Conservation (phyloP, 2,329 filamentous ascomycete genomes). For the Scedosporium minutisporum region DNA sequence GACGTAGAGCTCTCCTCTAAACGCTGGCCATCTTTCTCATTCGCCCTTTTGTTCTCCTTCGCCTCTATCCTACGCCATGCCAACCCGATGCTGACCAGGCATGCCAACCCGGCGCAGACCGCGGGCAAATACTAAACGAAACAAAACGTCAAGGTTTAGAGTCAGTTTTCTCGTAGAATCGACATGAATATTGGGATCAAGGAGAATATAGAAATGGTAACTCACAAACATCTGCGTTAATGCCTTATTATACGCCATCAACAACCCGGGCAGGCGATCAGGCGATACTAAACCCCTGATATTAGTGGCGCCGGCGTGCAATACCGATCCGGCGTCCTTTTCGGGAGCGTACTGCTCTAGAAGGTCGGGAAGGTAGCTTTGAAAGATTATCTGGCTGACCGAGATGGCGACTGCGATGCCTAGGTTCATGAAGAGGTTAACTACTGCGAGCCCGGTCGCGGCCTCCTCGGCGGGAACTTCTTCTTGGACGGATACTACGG, state of each 20-base stretch:
- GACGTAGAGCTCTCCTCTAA: no score
- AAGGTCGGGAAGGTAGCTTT: not conserved
- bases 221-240: not conserved
- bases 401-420: conserved; percentile 37
- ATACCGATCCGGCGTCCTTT: not conserved
- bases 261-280: not conserved
- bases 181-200: no score
- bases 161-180: no score
- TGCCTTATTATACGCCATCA: not conserved
- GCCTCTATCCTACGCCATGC: no score
- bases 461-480: conserved; percentile 30
- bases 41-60: no score
- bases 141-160: no score
- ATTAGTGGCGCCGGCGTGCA: not conserved
- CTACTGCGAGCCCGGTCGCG: conserved; percentile 30
- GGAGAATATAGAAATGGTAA: no score
- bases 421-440: conserved; percentile 31
- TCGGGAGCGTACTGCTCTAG: not conserved
- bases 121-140: no score
- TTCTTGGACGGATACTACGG: conserved; percentile 32
- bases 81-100: no score
- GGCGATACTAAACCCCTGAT: not conserved
- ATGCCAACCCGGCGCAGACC: no score
- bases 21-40: no score
- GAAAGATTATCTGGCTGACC: not conserved